Evolutionary conservation across 352 stramenopile genomes (phyloP), one percentile per base, ranked within the genome.

Genomic region (Phytopythium kandeliae): DNA sequence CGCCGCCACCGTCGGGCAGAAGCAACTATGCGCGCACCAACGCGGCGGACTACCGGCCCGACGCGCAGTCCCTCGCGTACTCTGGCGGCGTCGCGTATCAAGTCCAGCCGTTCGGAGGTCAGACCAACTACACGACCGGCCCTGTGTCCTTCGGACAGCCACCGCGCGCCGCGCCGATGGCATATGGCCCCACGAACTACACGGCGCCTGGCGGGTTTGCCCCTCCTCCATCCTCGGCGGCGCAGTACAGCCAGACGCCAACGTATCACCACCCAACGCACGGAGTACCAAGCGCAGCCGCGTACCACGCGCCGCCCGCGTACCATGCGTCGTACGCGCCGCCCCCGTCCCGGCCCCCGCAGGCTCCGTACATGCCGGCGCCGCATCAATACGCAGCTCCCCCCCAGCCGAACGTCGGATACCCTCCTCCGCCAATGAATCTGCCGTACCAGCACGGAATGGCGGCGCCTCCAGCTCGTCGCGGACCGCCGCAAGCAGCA

Each of bases 91-190:
- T 54, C 19, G 33, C 50, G 31, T 60, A 75, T 48, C 71, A 82
- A 47, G 78, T 56, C 15, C 65, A 79, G 40, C 67, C 60, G 17
- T 59, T 66, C 48, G 71, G 71, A 17, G 71, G 71, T 4, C 55
- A 68, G 31, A 83, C 71, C 22, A 73, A 78, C 26, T 83, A 80
- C 52, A 83, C 71, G 26, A 67, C 71, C n/a, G 57, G 57, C 17
- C 61, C 50, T 3, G 58, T 31, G 35, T 57, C 21, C 50, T 54
- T 59, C 34, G 56, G 36, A 7, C 43, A 49, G 26, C 26, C 43
- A 26, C 42, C 42, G 11, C 25, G 17, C 3, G 42, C 46, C 12
- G 47, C 51, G 16, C 65, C 58, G 12, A 48, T 63, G 33, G 44
- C 46, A 28, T 78, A 80, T 30, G 68, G 58, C 42, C 58, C 40